Conservation (phyloP, 345 rosid genomes). For the Melaleuca quinquenervia region DNA sequence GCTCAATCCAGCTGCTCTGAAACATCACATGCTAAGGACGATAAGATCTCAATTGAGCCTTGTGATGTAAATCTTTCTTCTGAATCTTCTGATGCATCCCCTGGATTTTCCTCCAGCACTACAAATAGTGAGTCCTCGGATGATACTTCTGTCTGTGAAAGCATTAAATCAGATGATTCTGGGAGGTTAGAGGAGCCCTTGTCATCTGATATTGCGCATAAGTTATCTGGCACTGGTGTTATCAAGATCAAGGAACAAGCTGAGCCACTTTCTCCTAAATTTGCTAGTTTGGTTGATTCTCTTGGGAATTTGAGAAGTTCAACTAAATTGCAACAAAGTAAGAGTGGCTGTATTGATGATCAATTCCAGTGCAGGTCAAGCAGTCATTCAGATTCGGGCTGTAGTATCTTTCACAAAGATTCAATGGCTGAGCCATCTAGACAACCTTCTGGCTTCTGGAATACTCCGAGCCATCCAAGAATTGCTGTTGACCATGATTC, state of each 20-base stretch:
- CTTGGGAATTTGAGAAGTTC: constrained; percentile 24
- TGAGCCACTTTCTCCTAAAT: constrained; percentile 61
- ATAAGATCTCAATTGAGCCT: constrained; percentile 26
- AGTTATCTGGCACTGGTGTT: constrained; percentile 17
- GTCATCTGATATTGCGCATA: constrained; percentile 20
- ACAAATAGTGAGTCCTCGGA: constrained; percentile 52
- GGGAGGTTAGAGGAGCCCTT: constrained; percentile 30
- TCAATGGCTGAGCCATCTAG: constrained; percentile 9
- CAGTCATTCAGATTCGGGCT: constrained; percentile 13
- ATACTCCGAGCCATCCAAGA: constrained; percentile 17
- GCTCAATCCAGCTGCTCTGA: constrained; percentile 21
- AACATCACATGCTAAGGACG: constrained; percentile 19
- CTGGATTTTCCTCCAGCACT: constrained; percentile 66
- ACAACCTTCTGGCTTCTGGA: constrained; percentile 53
- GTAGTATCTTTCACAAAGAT: constrained; percentile 3
- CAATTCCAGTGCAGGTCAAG: background rate
- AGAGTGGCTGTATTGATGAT: constrained; percentile 8
- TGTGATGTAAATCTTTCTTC: constrained; percentile 24
- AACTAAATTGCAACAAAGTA: constrained; percentile 14
- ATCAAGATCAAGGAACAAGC: constrained; percentile 24
- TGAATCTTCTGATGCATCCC: constrained; percentile 53
- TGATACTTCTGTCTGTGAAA: constrained; percentile 56
- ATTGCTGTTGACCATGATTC: constrained; percentile 12
- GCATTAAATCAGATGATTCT: constrained; percentile 50
- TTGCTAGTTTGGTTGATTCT: constrained; percentile 60